These are phyloP conservation scores for Pleoardoris graminearum DNA, from an alignment of 2,329 filamentous ascomycete genomes.

Conservation along the genomic window DNA sequence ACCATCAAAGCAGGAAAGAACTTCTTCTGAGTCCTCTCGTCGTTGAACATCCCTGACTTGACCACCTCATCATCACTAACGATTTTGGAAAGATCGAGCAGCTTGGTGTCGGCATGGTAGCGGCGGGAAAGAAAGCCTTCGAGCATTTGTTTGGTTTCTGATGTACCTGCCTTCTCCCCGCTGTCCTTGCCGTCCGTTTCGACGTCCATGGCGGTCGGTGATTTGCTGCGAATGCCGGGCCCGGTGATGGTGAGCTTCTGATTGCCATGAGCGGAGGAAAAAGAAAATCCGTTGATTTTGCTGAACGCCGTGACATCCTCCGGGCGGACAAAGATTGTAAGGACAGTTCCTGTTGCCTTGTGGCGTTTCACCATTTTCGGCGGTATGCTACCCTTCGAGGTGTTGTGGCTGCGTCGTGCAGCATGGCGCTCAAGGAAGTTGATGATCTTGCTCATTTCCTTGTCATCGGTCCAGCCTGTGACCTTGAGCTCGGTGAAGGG, in stretches of 20 bases:
- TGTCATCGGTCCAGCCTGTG: slow-evolving; percentile 46
- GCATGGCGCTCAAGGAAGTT: slow-evolving; percentile 44
- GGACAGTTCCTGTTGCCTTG: slow-evolving; percentile 38
- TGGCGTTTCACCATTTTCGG: slow-evolving; percentile 45
- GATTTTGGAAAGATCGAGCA: slow-evolving; percentile 81
- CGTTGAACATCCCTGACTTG: slow-evolving; percentile 75
- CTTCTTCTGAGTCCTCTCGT: slow-evolving; percentile 73
- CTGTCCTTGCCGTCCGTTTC: neutral
- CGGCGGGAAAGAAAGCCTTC: slow-evolving; percentile 72
- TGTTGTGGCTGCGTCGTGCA: slow-evolving; percentile 41
- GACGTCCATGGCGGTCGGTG: slow-evolving; percentile 13
- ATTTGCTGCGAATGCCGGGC: slow-evolving; percentile 19
- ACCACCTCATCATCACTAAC: slow-evolving; percentile 72
- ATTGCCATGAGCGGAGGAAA: slow-evolving; percentile 36
- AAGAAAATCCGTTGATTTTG: slow-evolving; percentile 48
- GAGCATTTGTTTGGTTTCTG: slow-evolving; percentile 62
- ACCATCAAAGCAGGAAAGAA: slow-evolving; percentile 92
- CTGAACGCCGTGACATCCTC: slow-evolving; percentile 41
- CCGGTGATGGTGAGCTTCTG: slow-evolving; percentile 31
- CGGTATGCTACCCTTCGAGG: slow-evolving; percentile 25
- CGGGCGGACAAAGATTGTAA: slow-evolving; percentile 44
- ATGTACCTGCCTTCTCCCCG: neutral
- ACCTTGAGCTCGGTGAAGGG: slow-evolving; percentile 36
- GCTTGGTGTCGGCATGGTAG: slow-evolving; percentile 71
- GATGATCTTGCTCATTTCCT: slow-evolving; percentile 41